Base-by-base conservation (phyloP, 2,329 filamentous ascomycete genomes). In the Colletotrichum sublineola region DNA sequence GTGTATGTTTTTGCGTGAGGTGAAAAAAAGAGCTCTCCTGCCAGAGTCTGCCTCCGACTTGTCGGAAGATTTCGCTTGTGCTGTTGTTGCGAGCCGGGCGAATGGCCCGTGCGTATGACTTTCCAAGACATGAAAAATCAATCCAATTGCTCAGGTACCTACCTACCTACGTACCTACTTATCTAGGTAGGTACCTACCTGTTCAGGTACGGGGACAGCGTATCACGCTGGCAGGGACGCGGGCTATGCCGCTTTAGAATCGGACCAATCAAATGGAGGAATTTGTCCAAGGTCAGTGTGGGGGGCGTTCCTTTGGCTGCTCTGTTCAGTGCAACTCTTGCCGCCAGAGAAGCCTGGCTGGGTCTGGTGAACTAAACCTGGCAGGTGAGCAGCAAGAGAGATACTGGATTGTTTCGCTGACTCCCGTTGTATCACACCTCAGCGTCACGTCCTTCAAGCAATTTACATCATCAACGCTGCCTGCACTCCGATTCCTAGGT, bases 31-130 rank as follows among this genome's bases (percentile, higher is more conserved):
- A 73, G 62, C 71, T 73, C 69, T 72, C 55, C 60, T 57, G 64
- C 50, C 68, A 68, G 62, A 64, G 60, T 72, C 66, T 72, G 66
- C 60, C 69, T 71, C 56, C 69, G 66, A 72, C 69, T 58, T 83
- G 83, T 86, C 84, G 84, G 83, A 80, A 82, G 80, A 82, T 83
- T 77, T 84, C 81, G 82, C 81, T 79, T 79, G 79, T 79, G 68
- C 68, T 68, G 61, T 72, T 72, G 69, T 74, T 74, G 72, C 72
- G 72, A 74, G 65, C 72, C 72, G 69, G 72, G 62, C 56, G 36
- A 62, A 33, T 72, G 72, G 72, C n/a, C 72, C 68, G 63, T 68
- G 69, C 69, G 53, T 53, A 20, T 29, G 58, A 12, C 52, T 60
- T 50, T 24, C n/a, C 67, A 66, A 55, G 65, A 33, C 18, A 65